Conservation (phyloP, 768 basidiomycete species). For the Sistotremastrum suecicum region DNA sequence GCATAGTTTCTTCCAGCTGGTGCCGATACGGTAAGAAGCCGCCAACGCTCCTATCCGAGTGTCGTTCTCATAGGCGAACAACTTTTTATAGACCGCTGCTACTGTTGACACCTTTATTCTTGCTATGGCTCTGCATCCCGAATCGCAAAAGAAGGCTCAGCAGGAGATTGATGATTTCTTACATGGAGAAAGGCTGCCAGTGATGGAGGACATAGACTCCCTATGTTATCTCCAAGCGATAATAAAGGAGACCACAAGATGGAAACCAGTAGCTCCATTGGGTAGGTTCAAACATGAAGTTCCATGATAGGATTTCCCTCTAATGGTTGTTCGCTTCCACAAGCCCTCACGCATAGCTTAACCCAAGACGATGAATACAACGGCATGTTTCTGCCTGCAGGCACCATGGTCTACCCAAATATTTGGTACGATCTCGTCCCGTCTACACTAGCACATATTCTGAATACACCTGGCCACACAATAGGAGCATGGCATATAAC, state of each 20-base stretch:
- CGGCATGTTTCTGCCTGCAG: neutral
- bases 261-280: no score
- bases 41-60: no score
- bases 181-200: conserved; percentile 2
- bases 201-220: neutral
- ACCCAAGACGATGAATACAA: neutral
- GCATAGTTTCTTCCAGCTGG: no score
- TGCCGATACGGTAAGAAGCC: no score
- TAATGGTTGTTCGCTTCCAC: no score
- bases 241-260: no score
- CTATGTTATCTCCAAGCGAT: no score
- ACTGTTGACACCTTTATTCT: conserved; percentile 12
- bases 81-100: conserved; percentile 19
- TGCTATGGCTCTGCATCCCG: conserved; percentile 6
- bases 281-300: no score
- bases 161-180: conserved; percentile 3
- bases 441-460: neutral
- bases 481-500: no score
- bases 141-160: conserved; percentile 4
- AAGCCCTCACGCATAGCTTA: conserved; percentile 5
- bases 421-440: neutral
- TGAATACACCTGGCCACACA: neutral
- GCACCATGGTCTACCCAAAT: neutral
- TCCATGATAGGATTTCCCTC: no score
- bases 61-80: no score